phyloP scores from a whole-genome alignment of 2,329 filamentous ascomycete species.

The Alternaria conjuncta region DNA sequence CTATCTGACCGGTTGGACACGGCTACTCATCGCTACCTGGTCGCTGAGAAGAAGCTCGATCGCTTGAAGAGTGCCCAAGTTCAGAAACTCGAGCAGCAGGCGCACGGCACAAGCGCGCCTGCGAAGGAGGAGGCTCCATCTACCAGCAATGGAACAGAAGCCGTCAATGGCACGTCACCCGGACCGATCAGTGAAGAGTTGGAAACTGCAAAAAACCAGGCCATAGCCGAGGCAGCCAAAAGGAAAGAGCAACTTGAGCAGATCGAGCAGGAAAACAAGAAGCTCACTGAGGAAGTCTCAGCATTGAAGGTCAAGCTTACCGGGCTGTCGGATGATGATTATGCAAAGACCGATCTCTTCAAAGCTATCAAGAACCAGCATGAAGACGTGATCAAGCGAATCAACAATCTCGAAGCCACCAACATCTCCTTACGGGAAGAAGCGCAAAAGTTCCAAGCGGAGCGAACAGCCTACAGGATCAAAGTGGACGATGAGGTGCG shows the following conservation, averaged over 20 bases:
- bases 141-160: slow-evolving; percentile 57
- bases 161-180: slow-evolving; percentile 65
- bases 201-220: slow-evolving; percentile 78
- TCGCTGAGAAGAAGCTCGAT: slow-evolving; percentile 94
- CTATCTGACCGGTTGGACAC: slow-evolving; percentile 86
- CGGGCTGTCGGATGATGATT: slow-evolving; percentile 87
- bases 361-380: slow-evolving; percentile 89
- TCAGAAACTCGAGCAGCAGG: slow-evolving; percentile 89
- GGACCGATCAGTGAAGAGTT: slow-evolving; percentile 69
- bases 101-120: slow-evolving; percentile 47
- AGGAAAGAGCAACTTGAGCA: slow-evolving; percentile 88
- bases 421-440: slow-evolving; percentile 87
- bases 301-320: slow-evolving; percentile 71
- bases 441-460: slow-evolving; percentile 81
- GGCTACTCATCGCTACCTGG: slow-evolving; percentile 89
- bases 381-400: slow-evolving; percentile 88
- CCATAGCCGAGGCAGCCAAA: slow-evolving; percentile 75
- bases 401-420: slow-evolving; percentile 88
- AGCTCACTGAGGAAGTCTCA: slow-evolving; percentile 78
- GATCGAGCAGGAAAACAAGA: slow-evolving; percentile 77
- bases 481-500: slow-evolving; percentile 84
- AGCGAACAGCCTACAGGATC: slow-evolving; percentile 80
- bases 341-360: slow-evolving; percentile 89
- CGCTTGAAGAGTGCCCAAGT: slow-evolving; percentile 87
- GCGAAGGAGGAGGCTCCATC: slow-evolving; percentile 51